Conservation (phyloP, 2,329 filamentous ascomycete genomes). For the Calonectria hongkongensis region DNA sequence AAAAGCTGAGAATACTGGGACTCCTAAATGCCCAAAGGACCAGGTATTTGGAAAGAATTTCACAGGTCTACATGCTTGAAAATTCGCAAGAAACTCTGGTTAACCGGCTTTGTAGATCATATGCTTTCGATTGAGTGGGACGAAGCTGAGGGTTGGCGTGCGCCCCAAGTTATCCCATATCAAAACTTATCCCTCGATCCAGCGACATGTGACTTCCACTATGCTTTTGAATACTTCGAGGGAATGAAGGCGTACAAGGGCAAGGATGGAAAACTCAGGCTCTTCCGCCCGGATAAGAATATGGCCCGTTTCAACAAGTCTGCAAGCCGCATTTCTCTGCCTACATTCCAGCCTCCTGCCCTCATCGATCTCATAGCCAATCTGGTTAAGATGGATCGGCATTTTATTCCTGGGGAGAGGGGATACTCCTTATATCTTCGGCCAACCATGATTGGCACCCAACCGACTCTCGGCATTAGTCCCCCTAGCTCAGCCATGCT, state of each 20-base stretch:
- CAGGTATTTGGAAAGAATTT: constrained; percentile 94
- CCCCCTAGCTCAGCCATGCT: constrained; percentile 94
- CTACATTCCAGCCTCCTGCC: constrained; percentile 84
- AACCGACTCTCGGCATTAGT: constrained; percentile 93
- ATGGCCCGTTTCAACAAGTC: constrained; percentile 97
- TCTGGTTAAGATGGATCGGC: constrained; percentile 86
- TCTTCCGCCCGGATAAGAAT: constrained; percentile 97
- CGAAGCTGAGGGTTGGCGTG: constrained; percentile 86
- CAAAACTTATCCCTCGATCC: constrained; percentile 98
- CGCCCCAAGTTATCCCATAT: constrained; percentile 91
- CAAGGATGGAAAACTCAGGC: constrained; percentile 82
- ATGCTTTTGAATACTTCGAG: constrained; percentile 98
- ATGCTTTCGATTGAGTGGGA: constrained; percentile 98
- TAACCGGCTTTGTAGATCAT: constrained; percentile 79
- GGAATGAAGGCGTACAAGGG: constrained; percentile 99
- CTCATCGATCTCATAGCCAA: constrained; percentile 88
- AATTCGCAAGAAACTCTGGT: constrained; percentile 13
- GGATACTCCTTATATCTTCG: constrained; percentile 97
- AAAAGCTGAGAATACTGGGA: constrained; percentile 84
- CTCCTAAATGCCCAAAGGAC: constrained; percentile 83
- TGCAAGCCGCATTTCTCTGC: constrained; percentile 91
- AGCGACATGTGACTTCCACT: constrained; percentile 98
- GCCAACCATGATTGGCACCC: constrained; percentile 97
- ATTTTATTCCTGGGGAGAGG: constrained; percentile 89
- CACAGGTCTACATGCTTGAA: constrained; percentile 85